These are phyloP conservation scores for Diaporthe aspalathi DNA, from an alignment of 2,329 filamentous ascomycete species.

Conservation along the genomic window DNA sequence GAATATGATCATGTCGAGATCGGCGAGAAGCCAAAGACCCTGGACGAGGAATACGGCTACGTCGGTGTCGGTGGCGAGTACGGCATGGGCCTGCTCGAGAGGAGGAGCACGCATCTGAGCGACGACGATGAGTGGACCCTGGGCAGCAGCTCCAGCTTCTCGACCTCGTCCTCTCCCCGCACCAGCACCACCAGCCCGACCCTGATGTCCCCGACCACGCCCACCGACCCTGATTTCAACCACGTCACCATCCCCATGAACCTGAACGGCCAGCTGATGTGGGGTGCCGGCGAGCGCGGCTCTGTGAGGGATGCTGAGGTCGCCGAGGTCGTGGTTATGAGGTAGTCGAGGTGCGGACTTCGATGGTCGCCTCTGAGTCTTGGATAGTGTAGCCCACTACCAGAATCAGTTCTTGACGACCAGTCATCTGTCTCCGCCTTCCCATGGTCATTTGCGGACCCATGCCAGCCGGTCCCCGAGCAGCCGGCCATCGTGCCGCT, in stretches of 20 bases:
- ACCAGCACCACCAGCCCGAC: slow-evolving; percentile 60
- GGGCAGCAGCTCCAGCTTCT: slow-evolving; percentile 83
- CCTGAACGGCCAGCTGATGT: slow-evolving; percentile 43
- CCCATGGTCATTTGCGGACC: neutral
- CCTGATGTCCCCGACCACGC: slow-evolving; percentile 61
- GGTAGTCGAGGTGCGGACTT: slow-evolving; percentile 44
- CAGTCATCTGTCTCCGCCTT: neutral
- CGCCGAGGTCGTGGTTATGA: slow-evolving; percentile 58
- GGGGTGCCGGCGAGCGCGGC: slow-evolving; percentile 52
- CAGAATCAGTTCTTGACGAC: neutral
- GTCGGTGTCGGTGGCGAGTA: slow-evolving; percentile 57
- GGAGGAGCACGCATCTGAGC: slow-evolving; percentile 47
- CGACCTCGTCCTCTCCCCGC: slow-evolving; percentile 46
- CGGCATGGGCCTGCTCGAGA: slow-evolving; percentile 60
- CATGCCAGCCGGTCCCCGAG: slow-evolving; percentile 53
- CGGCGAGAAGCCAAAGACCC: slow-evolving; percentile 66
- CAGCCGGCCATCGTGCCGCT: slow-evolving; percentile 20
- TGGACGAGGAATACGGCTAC: slow-evolving; percentile 60
- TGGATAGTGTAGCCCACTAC: neutral
- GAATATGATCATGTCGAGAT: slow-evolving; percentile 94
- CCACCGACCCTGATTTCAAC: slow-evolving; percentile 53
- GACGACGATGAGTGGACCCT: slow-evolving; percentile 92
- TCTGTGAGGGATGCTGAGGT: slow-evolving; percentile 55
- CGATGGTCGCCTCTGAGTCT: neutral
- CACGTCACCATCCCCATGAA: slow-evolving; percentile 41